Conservation (phyloP, 139 green algal species). For the Auxenochlorella pyrenoidosa region DNA sequence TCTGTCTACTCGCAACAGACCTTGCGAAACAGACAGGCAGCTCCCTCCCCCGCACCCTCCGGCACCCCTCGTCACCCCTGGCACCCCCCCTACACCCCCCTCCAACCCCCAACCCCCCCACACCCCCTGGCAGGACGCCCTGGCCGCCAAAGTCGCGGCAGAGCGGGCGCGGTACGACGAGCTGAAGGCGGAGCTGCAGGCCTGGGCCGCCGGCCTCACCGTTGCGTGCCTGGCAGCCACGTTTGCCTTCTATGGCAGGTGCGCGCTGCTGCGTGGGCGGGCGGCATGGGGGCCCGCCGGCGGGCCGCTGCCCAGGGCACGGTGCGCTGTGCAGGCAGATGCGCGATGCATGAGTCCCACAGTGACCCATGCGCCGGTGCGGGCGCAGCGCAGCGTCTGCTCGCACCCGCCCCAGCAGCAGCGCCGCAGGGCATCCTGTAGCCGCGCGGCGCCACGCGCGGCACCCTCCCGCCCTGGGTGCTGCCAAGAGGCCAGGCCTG, state of each 20-base stretch:
- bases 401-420: too few relatives aligned
- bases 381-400: too few relatives aligned
- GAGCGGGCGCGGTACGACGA: conserved; percentile 69
- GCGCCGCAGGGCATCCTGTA: too few relatives aligned
- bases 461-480: too few relatives aligned
- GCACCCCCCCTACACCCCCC: background rate
- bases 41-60: too few relatives aligned
- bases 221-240: conserved; percentile 49
- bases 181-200: conserved; percentile 73
- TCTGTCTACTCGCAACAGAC: background rate
- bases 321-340: too few relatives aligned
- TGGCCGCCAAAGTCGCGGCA: conserved; percentile 16
- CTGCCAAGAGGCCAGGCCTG: too few relatives aligned
- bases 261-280: background rate
- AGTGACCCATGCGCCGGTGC: too few relatives aligned
- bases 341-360: too few relatives aligned
- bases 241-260: conserved; percentile 65
- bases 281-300: background rate
- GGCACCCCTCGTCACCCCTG: too few relatives aligned
- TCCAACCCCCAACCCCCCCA: background rate
- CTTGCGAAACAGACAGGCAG: background rate
- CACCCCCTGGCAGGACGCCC: conserved; percentile 37
- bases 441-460: too few relatives aligned
- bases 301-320: too few relatives aligned
- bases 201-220: conserved; percentile 64